These are phyloP conservation scores for Aureobasidium namibiae DNA, from an alignment of 2,329 filamentous ascomycete genomes.

Conservation along the genomic window DNA sequence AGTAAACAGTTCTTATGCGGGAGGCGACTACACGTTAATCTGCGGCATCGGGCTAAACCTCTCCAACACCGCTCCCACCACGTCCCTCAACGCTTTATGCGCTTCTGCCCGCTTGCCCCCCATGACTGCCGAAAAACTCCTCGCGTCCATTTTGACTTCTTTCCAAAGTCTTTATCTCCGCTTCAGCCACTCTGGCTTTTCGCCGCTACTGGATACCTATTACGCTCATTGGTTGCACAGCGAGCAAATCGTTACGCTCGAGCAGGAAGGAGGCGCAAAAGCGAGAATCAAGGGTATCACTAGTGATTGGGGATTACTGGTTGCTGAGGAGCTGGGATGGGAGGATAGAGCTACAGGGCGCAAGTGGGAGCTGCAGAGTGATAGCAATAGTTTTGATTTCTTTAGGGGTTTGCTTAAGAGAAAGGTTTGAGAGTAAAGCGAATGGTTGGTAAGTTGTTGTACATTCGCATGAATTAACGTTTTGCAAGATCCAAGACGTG, in stretches of 20 bases:
- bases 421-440: too few species aligned
- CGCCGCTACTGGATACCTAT: slow-evolving; percentile 66
- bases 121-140: slow-evolving; percentile 68
- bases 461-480: too few species aligned
- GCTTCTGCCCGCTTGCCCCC: slow-evolving; percentile 37
- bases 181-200: slow-evolving; percentile 72
- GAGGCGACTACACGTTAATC: slow-evolving; percentile 75
- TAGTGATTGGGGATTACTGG: slow-evolving; percentile 78
- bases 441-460: too few species aligned
- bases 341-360: slow-evolving; percentile 68
- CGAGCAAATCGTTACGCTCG: slow-evolving; percentile 60
- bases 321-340: slow-evolving; percentile 72
- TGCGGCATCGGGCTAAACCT: slow-evolving; percentile 79
- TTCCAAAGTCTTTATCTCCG: slow-evolving; percentile 70
- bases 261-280: slow-evolving; percentile 65
- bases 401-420: slow-evolving; percentile 78
- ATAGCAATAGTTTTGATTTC: slow-evolving; percentile 98
- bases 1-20: slow-evolving; percentile 75
- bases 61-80: slow-evolving; percentile 76
- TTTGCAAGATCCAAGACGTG: not conserved
- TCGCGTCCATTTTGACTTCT: slow-evolving; percentile 68
- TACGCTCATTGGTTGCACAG: slow-evolving; percentile 80
- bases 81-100: slow-evolving; percentile 69
- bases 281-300: slow-evolving; percentile 83
- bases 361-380: slow-evolving; percentile 79